Base-by-base conservation (phyloP, 2,329 filamentous ascomycete species). In the Talaromyces pinophilus region DNA sequence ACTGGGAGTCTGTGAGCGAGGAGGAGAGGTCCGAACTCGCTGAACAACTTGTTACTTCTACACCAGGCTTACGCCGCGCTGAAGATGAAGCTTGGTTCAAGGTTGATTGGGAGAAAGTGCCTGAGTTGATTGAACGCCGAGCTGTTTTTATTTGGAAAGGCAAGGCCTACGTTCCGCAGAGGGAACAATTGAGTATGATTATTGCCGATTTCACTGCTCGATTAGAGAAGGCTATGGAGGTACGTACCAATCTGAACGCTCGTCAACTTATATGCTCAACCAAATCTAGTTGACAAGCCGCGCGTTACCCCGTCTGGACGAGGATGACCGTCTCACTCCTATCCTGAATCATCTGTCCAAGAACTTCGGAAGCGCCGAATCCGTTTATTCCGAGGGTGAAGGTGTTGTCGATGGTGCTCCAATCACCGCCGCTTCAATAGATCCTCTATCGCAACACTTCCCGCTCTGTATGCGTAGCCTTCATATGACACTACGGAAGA, bases 21-120 rank as follows among this genome's bases (percentile, higher is more conserved):
- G 89, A 92, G 1, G 95, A 99, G 79, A 92, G 87, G 85, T 86
- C 80, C n/a, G 83, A 85, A 67, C 80, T 92, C 63, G 82, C 83
- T 0, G 81, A 86, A 0, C 85, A 91, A 67, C 79, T 96, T 62
- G 80, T 84, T 0, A 86, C 87, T 40, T 84, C 85, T 5, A 87
- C 84, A 2, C 79, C 80, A 7, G 81, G 82, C 5, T 72, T 84
- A 59, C 78, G 76, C 48, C 77, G 78, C 63, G 69, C 83, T 5
- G 92, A 97, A 17, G 92, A 97, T 50, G 92, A 95, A 72, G 88
- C 83, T 30, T 99, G 92, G 90, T 96, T 96, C 84, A 98, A 97
- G 81, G 92, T 98, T 0, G 92, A 97, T 73, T 99, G 94, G 93
- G 91, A 93, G 76, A 87, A 89, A 40, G 95, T 99, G 0, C 92